Percentiles rank a stretch among this genome's conserved stretches.
Conservation (phyloP, 1,139 yeast genomes). For the Torulaspora pretoriensis region DNA sequence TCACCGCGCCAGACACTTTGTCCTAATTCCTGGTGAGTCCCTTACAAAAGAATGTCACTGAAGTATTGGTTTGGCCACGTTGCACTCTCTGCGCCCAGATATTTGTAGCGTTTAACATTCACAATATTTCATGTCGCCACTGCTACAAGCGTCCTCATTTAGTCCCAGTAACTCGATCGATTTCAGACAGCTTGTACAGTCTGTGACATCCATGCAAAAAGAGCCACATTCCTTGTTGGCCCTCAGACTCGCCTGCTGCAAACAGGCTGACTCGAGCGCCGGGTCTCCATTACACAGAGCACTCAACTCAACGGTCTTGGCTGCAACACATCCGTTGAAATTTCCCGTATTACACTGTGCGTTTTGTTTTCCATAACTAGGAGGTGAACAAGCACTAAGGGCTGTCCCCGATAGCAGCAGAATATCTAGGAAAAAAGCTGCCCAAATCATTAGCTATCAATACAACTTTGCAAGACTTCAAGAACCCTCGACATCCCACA, state of each 20-base stretch:
- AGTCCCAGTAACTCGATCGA: constrained; percentile 11
- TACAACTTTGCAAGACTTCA: no score
- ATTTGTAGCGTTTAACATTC: neutral
- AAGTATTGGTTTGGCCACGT: no score
- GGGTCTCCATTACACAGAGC: constrained; percentile 13
- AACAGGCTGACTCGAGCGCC: constrained; percentile 10
- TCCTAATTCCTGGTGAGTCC: no score
- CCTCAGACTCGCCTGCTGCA: constrained; percentile 12
- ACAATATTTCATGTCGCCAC: constrained; percentile 9
- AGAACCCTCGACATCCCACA: no score
- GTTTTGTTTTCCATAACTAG: constrained; percentile 7
- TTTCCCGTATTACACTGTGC: constrained; percentile 12
- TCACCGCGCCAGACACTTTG: no score
- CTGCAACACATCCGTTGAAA: constrained; percentile 12
- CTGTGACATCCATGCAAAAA: constrained; percentile 11
- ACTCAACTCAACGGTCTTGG: constrained; percentile 11
- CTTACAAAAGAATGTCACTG: no score
- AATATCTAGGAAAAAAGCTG: neutral
- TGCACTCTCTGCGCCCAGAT: no score
- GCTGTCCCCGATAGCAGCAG: neutral
- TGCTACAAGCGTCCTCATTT: constrained; percentile 5
- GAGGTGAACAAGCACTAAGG: constrained; percentile 6
- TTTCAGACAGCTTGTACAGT: constrained; percentile 8
- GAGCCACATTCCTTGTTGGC: constrained; percentile 13
- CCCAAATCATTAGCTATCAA: neutral